Evolutionary conservation across 768 basidiomycete species (phyloP).

Genomic region (Floccularia luteovirens): DNA sequence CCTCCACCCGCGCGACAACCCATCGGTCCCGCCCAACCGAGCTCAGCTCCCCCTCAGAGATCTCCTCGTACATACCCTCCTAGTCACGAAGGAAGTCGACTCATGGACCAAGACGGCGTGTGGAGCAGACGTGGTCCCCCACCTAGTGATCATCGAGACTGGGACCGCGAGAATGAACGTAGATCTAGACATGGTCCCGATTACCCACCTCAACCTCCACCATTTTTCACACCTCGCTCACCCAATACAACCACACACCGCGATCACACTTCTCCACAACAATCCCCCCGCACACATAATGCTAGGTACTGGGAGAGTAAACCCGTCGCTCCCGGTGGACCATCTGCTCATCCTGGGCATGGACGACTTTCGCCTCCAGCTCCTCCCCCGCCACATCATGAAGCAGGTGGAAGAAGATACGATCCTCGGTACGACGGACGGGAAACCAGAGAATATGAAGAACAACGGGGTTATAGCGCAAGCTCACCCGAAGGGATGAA

Average conservation of each 20-base stretch:
- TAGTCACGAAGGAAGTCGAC: slow-evolving; percentile 37
- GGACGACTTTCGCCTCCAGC: slow-evolving; percentile 26
- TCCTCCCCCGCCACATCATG: slow-evolving; percentile 27
- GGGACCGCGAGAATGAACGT: slow-evolving; percentile 39
- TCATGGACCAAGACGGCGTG: slow-evolving; percentile 40
- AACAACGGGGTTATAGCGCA: slow-evolving; percentile 30
- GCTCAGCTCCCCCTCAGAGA: slow-evolving; percentile 37
- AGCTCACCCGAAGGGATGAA: slow-evolving; percentile 39
- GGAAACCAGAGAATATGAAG: slow-evolving; percentile 40
- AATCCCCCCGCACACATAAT: slow-evolving; percentile 51
- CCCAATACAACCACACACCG: slow-evolving; percentile 26
- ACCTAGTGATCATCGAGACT: slow-evolving; percentile 39
- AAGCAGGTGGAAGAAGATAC: slow-evolving; percentile 45
- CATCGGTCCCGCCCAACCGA: slow-evolving; percentile 45
- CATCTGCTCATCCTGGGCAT: slow-evolving; percentile 19
- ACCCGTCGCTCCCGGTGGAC: slow-evolving; percentile 29
- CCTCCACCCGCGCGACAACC: slow-evolving; percentile 37
- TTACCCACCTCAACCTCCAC: slow-evolving; percentile 15
- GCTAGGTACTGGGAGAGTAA: slow-evolving; percentile 59
- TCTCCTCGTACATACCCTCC: slow-evolving; percentile 51
- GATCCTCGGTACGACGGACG: slow-evolving; percentile 56
- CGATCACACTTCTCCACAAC: slow-evolving; percentile 46
- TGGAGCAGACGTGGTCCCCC: slow-evolving; percentile 57
- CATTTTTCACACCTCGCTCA: slow-evolving; percentile 31
- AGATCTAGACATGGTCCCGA: slow-evolving; percentile 36